A percentile compares a stretch with the other conserved stretches of the same genome.
phyloP scores from a whole-genome alignment of 768 basidiomycete species.

The Podaxis carcinomalis region DNA sequence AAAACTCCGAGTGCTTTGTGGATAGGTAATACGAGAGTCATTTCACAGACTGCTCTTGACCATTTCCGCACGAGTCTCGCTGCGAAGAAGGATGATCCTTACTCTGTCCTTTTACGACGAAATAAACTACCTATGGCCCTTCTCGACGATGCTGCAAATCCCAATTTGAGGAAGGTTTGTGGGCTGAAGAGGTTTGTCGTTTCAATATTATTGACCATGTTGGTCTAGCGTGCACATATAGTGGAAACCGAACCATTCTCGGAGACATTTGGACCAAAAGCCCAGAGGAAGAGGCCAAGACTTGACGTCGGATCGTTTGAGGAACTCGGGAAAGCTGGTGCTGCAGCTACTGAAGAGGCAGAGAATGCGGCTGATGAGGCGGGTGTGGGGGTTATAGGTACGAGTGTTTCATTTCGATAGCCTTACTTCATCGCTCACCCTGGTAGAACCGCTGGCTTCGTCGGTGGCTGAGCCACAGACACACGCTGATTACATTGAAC shows the following conservation, averaged over 20 bases:
- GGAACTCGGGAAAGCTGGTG: conserved; percentile 71
- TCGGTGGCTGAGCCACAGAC: conserved; percentile 50
- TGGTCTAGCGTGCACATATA: conserved; percentile 76
- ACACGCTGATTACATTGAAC: conserved; percentile 80
- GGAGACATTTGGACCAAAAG: conserved; percentile 94
- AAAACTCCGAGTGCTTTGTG: neutral
- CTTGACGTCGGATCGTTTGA: conserved; percentile 90
- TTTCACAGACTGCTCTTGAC: conserved; percentile 92
- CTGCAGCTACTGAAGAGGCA: conserved; percentile 51
- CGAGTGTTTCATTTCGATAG: neutral
- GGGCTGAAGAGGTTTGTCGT: conserved; percentile 18
- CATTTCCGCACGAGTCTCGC: conserved; percentile 91
- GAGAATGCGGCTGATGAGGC: conserved; percentile 35
- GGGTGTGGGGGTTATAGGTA: conserved; percentile 44
- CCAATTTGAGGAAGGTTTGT: conserved; percentile 66
- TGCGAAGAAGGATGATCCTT: conserved; percentile 87
- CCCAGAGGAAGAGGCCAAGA: conserved; percentile 86
- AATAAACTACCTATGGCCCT: conserved; percentile 98
- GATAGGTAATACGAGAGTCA: conserved; percentile 94
- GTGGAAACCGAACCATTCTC: conserved; percentile 94
- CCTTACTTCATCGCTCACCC: neutral
- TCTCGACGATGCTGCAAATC: conserved; percentile 84
- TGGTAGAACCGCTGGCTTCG: conserved; percentile 43
- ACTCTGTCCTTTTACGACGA: conserved; percentile 87
- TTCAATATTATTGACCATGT: neutral